Base-by-base conservation (phyloP, 345 rosid species). In the Eucalyptus brandiana region DNA sequence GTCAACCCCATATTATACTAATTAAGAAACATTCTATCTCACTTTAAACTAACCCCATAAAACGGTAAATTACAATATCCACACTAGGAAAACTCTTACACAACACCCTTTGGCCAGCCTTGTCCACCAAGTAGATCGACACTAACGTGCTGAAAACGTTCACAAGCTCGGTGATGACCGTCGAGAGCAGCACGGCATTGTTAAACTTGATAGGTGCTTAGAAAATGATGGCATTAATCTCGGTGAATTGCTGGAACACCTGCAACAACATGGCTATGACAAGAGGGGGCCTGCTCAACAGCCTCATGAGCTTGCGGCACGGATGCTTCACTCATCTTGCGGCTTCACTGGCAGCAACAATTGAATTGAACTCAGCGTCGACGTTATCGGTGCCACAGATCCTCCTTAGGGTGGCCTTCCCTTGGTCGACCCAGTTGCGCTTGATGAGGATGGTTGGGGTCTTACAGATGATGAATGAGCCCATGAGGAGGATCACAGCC, bases 1-100 rank as follows among this genome's bases (percentile, higher is more conserved):
- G 4, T 17, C 2, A 51, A 0, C 9, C 23, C 1, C 0, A 51
- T 51, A 51, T 51, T 51, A 51, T 0, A 51, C 9, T 51, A 51
- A 51, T 51, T 7, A 51, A 51, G 2, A 51, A 51, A 51, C 0
- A 0, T 51, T 51, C 0, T 51, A 51, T 51, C 23, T 51, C 56
- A 51, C 23, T 0, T 17, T 18, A 51, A 51, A 51, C 23, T 51
- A 51, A 50, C 0, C 21, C 21, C 3, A 3, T 50, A 50, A 50
- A 50, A 50, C 0, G 0, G 21, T 51, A 51, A 51, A 51, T 51
- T 51, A 51, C 9, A 3, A 51, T 18, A 51, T 51, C 9, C 56
- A 51, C 2, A 51, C 56, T 51, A 51, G 4, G 23, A 51, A 51
- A 18, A 51, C 4, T 51, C 9, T 51, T 51, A 51, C 56, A 18